phyloP scores from a whole-genome alignment of 306 rosid genomes.

The Leucaena leucocephala region DNA sequence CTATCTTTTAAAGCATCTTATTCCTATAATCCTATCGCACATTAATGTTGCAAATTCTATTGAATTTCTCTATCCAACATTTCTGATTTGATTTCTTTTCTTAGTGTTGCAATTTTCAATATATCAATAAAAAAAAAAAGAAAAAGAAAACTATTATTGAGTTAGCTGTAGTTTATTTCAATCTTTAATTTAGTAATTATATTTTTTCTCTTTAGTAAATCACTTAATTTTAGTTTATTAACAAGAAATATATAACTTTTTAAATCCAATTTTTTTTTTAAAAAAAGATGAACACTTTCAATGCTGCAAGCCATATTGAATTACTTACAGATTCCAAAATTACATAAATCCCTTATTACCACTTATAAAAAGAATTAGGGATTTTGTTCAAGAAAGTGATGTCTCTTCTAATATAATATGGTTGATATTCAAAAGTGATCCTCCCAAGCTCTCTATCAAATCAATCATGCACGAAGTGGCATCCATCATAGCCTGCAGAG shows the following conservation, averaged over 20 bases:
- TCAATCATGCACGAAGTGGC: conserved; percentile 51
- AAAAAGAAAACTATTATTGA: background rate
- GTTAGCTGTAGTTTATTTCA: no score
- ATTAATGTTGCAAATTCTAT: background rate
- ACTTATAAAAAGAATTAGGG: background rate
- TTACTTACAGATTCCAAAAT: conserved; percentile 44
- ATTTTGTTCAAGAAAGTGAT: background rate
- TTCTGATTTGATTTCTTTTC: background rate
- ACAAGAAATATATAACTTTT: no score
- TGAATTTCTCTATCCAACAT: background rate
- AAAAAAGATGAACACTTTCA: background rate
- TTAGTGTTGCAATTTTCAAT: background rate
- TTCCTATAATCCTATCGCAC: background rate
- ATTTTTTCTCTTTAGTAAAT: background rate
- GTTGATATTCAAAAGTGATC: conserved; percentile 24
- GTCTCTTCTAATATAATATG: conserved; percentile 15
- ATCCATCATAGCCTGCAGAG: conserved; percentile 62
- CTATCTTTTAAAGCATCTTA: background rate
- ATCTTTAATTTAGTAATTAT: no score
- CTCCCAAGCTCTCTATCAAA: background rate
- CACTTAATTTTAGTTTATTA: no score
- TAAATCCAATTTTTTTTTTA: no score
- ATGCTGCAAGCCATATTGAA: background rate
- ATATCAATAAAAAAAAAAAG: background rate
- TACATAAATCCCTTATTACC: conserved; percentile 34